Percentiles rank a stretch among this genome's conserved stretches.
Evolutionary conservation across 2,329 filamentous ascomycete species (phyloP).

Genomic region (Sporothrix curviconia): DNA sequence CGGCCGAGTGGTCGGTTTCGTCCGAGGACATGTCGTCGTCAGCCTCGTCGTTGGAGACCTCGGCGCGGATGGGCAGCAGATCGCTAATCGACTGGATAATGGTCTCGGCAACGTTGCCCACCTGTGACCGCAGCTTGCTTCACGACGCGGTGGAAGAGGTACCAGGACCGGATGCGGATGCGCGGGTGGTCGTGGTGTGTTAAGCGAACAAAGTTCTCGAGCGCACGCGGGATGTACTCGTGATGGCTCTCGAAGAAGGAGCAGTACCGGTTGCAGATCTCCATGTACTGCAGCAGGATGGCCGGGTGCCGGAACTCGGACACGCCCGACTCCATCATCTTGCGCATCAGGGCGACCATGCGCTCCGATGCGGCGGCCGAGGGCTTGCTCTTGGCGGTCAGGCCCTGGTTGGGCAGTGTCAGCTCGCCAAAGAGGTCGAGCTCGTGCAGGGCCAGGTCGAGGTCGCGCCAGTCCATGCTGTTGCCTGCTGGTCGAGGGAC

Average conservation of each 20-base stretch:
- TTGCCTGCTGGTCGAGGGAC: slow-evolving; percentile 64
- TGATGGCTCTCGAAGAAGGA: slow-evolving; percentile 84
- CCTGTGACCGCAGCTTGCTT: slow-evolving; percentile 76
- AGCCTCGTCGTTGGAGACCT: slow-evolving; percentile 68
- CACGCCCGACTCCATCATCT: slow-evolving; percentile 88
- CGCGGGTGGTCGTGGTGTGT: slow-evolving; percentile 84
- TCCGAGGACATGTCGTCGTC: slow-evolving; percentile 95
- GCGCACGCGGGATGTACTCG: slow-evolving; percentile 72
- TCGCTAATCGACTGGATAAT: slow-evolving; percentile 87
- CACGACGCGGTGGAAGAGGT: slow-evolving; percentile 87
- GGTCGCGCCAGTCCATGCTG: slow-evolving; percentile 85
- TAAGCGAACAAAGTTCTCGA: slow-evolving; percentile 86
- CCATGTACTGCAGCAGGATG: slow-evolving; percentile 94
- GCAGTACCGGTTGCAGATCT: slow-evolving; percentile 91
- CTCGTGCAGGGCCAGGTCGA: slow-evolving; percentile 89
- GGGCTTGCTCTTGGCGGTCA: slow-evolving; percentile 80
- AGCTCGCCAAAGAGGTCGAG: slow-evolving; percentile 95
- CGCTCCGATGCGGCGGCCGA: slow-evolving; percentile 73
- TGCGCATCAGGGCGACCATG: slow-evolving; percentile 85
- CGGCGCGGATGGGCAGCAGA: slow-evolving; percentile 82
- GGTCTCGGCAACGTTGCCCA: slow-evolving; percentile 84
- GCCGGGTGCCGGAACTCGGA: slow-evolving; percentile 82
- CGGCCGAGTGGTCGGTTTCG: slow-evolving; percentile 81
- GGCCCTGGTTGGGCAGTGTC: slow-evolving; percentile 76
- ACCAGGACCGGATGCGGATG: slow-evolving; percentile 90